phyloP scores from a whole-genome alignment of 1,139 yeast genomes.

The Debaryomyces sp. region DNA sequence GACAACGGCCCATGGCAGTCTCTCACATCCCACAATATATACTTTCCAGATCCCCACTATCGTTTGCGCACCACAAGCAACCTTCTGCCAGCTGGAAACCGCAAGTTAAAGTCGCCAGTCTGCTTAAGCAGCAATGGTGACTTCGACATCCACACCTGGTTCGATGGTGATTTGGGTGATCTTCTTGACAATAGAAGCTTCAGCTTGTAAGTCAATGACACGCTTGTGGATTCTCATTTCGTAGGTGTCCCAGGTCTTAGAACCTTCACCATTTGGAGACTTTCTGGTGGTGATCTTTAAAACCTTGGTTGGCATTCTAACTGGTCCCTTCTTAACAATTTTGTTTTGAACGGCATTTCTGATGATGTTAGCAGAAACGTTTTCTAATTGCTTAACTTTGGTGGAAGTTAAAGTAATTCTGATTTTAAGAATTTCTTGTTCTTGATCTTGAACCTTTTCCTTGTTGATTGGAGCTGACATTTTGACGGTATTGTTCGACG shows the following conservation, averaged over 20 bases:
- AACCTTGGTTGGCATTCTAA: slow-evolving; percentile 99
- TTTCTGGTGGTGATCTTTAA: slow-evolving; percentile 99
- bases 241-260: slow-evolving; percentile 99
- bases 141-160: slow-evolving; percentile 53
- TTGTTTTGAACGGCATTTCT: slow-evolving; percentile 82
- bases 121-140: slow-evolving; percentile 42
- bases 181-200: slow-evolving; percentile 91
- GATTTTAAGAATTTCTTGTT: slow-evolving; percentile 91
- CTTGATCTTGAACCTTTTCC: slow-evolving; percentile 79
- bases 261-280: slow-evolving; percentile 99
- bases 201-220: slow-evolving; percentile 97
- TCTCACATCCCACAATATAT: slow-evolving; percentile 4
- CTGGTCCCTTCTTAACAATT: slow-evolving; percentile 96
- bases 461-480: slow-evolving; percentile 83
- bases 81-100: neutral
- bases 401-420: slow-evolving; percentile 99
- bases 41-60: slow-evolving; percentile 6
- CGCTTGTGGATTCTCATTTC: slow-evolving; percentile 99
- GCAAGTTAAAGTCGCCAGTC: neutral
- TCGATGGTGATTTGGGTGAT: slow-evolving; percentile 90
- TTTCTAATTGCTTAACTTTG: slow-evolving; percentile 98
- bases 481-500: slow-evolving; percentile 48
- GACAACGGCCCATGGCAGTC: neutral
- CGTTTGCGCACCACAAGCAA: slow-evolving; percentile 1
- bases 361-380: slow-evolving; percentile 85